phyloP scores from a whole-genome alignment of 805 yeast species.

The Sugiyamaella lignohabitans region DNA sequence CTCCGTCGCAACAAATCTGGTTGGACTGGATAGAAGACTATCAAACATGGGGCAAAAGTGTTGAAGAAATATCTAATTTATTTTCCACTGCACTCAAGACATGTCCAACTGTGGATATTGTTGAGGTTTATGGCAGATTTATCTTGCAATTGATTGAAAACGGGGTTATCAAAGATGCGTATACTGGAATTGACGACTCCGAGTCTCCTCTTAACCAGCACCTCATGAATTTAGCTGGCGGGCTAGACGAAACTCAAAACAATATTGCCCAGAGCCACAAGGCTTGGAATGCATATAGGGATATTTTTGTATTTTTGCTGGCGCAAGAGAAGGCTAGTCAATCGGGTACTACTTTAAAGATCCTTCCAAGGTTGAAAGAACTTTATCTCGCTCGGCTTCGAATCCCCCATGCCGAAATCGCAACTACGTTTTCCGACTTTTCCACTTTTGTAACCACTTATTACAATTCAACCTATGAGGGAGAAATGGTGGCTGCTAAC shows the following conservation, averaged over 20 bases:
- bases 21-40: slow-evolving; percentile 10
- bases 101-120: slow-evolving; percentile 10
- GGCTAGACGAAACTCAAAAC: slow-evolving; percentile 10
- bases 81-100: slow-evolving; percentile 2
- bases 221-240: neutral
- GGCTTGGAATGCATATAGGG: slow-evolving; percentile 21
- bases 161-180: neutral
- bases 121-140: slow-evolving; percentile 3
- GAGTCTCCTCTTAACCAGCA: neutral
- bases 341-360: neutral
- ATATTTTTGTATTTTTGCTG: slow-evolving; percentile 3
- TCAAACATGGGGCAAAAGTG: neutral
- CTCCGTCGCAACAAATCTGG: slow-evolving; percentile 7
- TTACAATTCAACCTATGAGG: slow-evolving; percentile 23
- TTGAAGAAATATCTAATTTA: neutral
- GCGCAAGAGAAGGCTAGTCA: neutral
- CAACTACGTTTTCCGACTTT: slow-evolving; percentile 24
- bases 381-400: slow-evolving; percentile 21
- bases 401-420: slow-evolving; percentile 24
- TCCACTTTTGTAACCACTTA: slow-evolving; percentile 25
- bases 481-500: slow-evolving; percentile 23
- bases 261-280: slow-evolving; percentile 17
- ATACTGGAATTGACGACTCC: neutral
- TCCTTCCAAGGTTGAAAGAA: neutral
- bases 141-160: neutral